These are phyloP conservation scores for Hyphopichia burtonii DNA, from an alignment of 1,139 yeast species.

Conservation along the genomic window DNA sequence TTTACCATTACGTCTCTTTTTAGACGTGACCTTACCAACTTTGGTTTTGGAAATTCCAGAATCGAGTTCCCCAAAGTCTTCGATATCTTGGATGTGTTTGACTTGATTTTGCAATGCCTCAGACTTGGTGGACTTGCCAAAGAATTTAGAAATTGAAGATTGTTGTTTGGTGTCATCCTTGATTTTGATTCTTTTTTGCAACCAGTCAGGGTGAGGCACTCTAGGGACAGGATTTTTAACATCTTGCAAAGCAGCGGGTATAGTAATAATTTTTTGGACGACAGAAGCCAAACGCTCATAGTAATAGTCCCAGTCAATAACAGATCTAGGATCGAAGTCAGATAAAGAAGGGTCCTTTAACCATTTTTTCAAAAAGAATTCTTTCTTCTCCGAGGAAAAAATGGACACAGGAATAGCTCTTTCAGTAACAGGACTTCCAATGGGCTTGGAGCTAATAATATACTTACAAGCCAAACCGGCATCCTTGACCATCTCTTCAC, in stretches of 20 bases:
- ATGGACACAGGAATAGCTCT: constrained; percentile 96
- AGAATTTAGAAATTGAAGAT: constrained; percentile 59
- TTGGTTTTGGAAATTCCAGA: constrained; percentile 25
- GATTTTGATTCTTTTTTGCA: constrained; percentile 58
- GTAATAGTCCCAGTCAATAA: constrained; percentile 93
- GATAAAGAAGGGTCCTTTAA: constrained; percentile 72
- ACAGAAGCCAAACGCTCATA: constrained; percentile 90
- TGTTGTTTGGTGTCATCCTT: constrained; percentile 74
- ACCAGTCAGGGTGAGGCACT: constrained; percentile 94
- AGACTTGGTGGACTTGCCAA: constrained; percentile 38
- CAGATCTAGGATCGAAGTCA: constrained; percentile 84
- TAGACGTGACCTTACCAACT: constrained; percentile 51
- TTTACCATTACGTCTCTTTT: constrained; percentile 28
- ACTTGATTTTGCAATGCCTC: constrained; percentile 27
- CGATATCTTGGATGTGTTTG: constrained; percentile 62
- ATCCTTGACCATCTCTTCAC: constrained; percentile 97
- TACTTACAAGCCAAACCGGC: constrained; percentile 95
- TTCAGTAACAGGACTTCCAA: constrained; percentile 89
- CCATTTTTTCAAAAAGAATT: constrained; percentile 81
- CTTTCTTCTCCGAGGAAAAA: constrained; percentile 74
- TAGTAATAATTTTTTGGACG: constrained; percentile 90
- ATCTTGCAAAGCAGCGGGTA: constrained; percentile 94
- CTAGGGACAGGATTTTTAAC: constrained; percentile 94
- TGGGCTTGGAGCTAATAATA: constrained; percentile 82
- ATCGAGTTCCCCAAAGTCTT: constrained; percentile 59